Evolutionary conservation across 2,329 filamentous ascomycete genomes (phyloP), one percentile per base, ranked within the genome.

Genomic region (Onygenales sp.): DNA sequence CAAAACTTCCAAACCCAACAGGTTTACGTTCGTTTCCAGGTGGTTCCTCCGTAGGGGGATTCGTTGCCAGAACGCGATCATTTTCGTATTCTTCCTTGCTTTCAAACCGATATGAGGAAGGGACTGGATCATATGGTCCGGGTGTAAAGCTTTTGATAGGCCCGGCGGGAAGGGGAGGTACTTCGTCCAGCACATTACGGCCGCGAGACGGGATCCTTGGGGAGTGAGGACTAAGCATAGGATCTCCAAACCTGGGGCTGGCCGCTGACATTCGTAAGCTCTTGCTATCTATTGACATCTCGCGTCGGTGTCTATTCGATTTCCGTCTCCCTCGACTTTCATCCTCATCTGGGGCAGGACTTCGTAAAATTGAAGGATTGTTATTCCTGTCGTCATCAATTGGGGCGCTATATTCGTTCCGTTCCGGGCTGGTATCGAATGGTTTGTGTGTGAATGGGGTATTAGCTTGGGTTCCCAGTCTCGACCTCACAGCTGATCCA

Each of bases 21-120:
- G n/a, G 36, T 21, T 43, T 52, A 27, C 21, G 21, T 5, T 27
- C 21, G 21, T 27, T 27, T 27, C 21, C 6, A 40, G 37, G 42
- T 14, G n/a, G 34, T 17, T 50, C 13, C 13, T 42, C n/a, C 17
- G 39, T 43, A 9, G 42, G 47, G 21, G 51, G 52, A 27, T 33
- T 51, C 31, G 39, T 37, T 4, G 6, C 34, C 64, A 65, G 34
- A 21, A 49, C n/a, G 73, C 75, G 56, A 78, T 79, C 33, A 65
- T 50, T 46, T 42, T 55, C 51, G 42, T 52, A 52, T n/a, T 49
- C 51, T 52, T 54, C 51, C 43, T 46, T 40, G 31, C 40, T 53
- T 43, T 53, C 40, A 54, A 55, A 57, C 11, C 32, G 42, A 43
- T 53, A 58, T 3, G 45, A 32, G 32, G 52, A 50, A 36, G 54